phyloP scores from a whole-genome alignment of 176 grass and related monocot species.

The Calamus simplicifolius region DNA sequence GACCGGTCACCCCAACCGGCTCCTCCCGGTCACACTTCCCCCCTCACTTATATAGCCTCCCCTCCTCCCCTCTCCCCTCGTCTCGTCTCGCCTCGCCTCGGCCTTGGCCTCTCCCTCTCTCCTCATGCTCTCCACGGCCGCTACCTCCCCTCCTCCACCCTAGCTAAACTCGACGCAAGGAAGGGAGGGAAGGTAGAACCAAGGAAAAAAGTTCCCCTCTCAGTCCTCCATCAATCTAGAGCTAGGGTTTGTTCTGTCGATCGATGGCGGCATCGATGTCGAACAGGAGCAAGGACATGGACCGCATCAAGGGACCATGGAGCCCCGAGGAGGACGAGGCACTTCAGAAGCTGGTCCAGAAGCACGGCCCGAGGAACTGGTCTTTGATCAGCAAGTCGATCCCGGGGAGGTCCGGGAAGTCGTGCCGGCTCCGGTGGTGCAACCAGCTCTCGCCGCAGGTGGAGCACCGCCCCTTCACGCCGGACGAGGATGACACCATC shows the following conservation, averaged over 20 bases:
- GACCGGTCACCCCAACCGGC: constrained; percentile 6
- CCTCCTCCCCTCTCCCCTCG: too few species aligned
- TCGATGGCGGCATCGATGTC: background rate
- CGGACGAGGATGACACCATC: constrained; percentile 81
- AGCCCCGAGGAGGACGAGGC: constrained; percentile 94
- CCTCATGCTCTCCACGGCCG: too few species aligned
- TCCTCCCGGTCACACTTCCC: background rate
- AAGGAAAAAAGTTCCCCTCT: too few species aligned
- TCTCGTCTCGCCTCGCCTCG: too few species aligned
- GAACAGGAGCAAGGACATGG: too few species aligned
- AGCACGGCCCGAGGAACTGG: constrained; percentile 82
- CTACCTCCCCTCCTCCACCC: too few species aligned
- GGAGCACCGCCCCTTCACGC: constrained; percentile 83
- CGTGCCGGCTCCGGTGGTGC: constrained; percentile 84
- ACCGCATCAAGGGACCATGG: constrained; percentile 86
- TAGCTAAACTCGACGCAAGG: too few species aligned
- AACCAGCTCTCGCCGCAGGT: constrained; percentile 94
- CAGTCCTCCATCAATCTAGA: background rate
- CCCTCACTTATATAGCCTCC: background rate
- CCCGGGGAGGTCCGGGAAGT: constrained; percentile 68
- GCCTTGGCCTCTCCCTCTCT: too few species aligned
- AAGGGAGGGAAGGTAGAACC: too few species aligned
- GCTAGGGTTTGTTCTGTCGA: background rate
- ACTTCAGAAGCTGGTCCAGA: constrained; percentile 48
- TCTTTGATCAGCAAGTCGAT: constrained; percentile 87